Base-by-base conservation (phyloP, 2,329 filamentous ascomycete species). In the Sporothrix brunneoviolacea region DNA sequence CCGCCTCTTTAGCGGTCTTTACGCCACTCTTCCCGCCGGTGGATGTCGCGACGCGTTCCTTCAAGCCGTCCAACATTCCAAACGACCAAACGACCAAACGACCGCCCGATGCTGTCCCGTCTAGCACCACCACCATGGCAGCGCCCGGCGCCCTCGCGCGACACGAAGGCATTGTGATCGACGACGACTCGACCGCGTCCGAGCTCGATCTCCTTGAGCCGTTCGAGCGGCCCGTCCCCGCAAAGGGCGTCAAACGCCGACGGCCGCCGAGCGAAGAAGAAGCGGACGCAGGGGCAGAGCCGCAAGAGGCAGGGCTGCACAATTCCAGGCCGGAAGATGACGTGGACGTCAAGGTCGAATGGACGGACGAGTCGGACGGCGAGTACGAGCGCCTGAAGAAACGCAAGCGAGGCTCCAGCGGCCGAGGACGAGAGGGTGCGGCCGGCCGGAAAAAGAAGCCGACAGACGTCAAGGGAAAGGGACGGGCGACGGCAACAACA, bases 311-410 rank as follows among this genome's bases (percentile, higher is more conserved):
- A n/a, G n/a, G n/a, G n/a, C n/a, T n/a, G n/a, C n/a, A n/a, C n/a
- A n/a, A n/a, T n/a, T n/a, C n/a, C n/a, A n/a, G n/a, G n/a, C n/a
- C n/a, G n/a, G n/a, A n/a, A n/a, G n/a, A n/a, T n/a, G n/a, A n/a
- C n/a, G n/a, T n/a, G n/a, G n/a, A n/a, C n/a, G n/a, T 68, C n/a
- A 55, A 56, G 38, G 49, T 57, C 13, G 54, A 57, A 22, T 79
- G 73, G 74, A 77, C 75, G 4, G 80, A 82, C 51, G 79, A 84
- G 32, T 80, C 80, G 1, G 76, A 79, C 22, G 72, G 74, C 19
- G 73, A 75, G 8, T 88, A 88, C 55, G 68, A 78, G 36, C 73
- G 75, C n/a, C 83, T 82, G 63, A 84, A 83, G 61, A 79, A 80
- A 45, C 72, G 77, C 0, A 77, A 80, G 57, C 71, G 76, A 33